Evolutionary conservation across 331 rosid genomes (phyloP), one percentile per base, ranked within the genome.

Genomic region (Erythrophleum ivorense): DNA sequence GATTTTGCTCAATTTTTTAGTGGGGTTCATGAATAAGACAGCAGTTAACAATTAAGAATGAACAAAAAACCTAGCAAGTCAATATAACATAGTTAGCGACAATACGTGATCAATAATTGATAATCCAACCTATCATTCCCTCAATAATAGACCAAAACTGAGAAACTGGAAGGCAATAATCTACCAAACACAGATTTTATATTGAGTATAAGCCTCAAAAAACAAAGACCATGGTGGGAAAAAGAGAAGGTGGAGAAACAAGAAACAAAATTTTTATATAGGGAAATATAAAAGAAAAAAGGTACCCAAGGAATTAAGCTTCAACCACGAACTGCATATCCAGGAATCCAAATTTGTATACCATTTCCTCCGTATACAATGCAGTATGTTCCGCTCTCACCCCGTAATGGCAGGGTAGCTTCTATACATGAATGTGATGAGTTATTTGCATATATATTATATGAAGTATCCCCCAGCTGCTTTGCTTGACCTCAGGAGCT

Each of bases 401-500:
- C 95, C 94, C 79, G 88, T 86, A 92, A 94, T 91, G 89, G 90
- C 92, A 91, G 93, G 97, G 94, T 83, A 81, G 91, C 88, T 78
- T 84, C 97, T 94, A 88, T 94, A 94, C 97, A 94, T 80, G 94
- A 92, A 91, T 85, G 81, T 76, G 89, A 85, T 77, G 87, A 87
- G 86, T 89, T 91, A 90, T 91, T 88, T 85, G 89, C 87, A 85
- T 62, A 85, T 81, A 81, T 71, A 87, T 84, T 84, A 86, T 85
- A 87, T 66, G 66, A 87, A 72, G 89, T 82, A 63, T 83, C 70
- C 70, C 72, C 74, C 78, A 78, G 88, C 79, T 84, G 84, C 84
- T 81, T 83, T 83, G 84, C 81, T 81, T 77, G 71, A 79, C 85
- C 88, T 75, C 66, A 77, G 52, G 38, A 85, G 81, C 79, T 82